Evolutionary conservation across 352 stramenopile genomes (phyloP).

Genomic region (Globisporangium viniferum): DNA sequence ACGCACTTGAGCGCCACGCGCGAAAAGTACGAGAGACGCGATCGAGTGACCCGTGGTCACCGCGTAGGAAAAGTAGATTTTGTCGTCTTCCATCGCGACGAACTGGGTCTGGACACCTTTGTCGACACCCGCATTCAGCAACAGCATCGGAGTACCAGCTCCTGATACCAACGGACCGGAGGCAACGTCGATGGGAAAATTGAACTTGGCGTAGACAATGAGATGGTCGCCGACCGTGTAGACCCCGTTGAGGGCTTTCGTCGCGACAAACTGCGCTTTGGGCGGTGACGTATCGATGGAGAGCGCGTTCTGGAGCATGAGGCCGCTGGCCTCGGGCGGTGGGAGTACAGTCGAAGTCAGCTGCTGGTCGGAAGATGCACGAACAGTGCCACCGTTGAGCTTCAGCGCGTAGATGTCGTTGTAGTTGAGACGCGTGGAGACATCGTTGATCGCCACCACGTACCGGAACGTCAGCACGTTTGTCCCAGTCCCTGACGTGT

Average conservation of each 20-base stretch:
- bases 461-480: constrained; percentile 49
- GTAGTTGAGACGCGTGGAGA: constrained; percentile 29
- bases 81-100: constrained; percentile 33
- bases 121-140: constrained; percentile 39
- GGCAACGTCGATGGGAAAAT: constrained; percentile 29
- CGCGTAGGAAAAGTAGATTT: constrained; percentile 53
- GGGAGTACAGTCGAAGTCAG: constrained; percentile 43
- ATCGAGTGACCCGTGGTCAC: constrained; percentile 42
- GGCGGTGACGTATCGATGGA: constrained; percentile 37
- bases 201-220: constrained; percentile 37
- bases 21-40: constrained; percentile 34
- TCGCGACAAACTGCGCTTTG: constrained; percentile 35
- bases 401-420: constrained; percentile 38
- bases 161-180: neutral
- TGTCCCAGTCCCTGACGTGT: constrained; percentile 39
- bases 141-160: constrained; percentile 31
- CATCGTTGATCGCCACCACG: constrained; percentile 40
- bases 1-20: constrained; percentile 42
- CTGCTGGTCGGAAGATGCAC: constrained; percentile 12
- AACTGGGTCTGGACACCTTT: constrained; percentile 22
- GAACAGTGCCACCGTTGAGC: constrained; percentile 43
- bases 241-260: constrained; percentile 30
- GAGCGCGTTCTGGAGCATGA: constrained; percentile 22
- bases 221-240: constrained; percentile 58
- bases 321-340: constrained; percentile 13